Conservation (phyloP, 805 yeast species). For the Schwanniomyces pseudopolymorphus region DNA sequence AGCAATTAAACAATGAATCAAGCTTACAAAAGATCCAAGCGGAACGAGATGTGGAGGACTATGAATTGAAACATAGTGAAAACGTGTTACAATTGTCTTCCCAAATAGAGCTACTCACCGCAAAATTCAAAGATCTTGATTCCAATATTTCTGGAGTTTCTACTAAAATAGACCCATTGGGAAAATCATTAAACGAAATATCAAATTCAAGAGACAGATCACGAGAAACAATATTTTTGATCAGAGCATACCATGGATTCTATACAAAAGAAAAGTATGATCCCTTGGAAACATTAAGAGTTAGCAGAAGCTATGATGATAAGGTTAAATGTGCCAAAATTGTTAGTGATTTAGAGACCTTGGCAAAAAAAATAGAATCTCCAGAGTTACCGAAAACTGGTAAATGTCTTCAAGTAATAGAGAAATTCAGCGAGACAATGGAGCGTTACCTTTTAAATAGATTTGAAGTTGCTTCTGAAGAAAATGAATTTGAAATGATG, state of each 20-base stretch:
- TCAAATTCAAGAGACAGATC: constrained; percentile 76
- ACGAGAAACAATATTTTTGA: constrained; percentile 65
- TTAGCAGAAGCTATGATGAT: constrained; percentile 47
- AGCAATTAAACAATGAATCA: constrained; percentile 59
- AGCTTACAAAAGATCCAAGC: constrained; percentile 47
- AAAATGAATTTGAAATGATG: constrained; percentile 68
- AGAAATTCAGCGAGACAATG: constrained; percentile 72
- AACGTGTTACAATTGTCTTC: constrained; percentile 58
- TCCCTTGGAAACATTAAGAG: constrained; percentile 59
- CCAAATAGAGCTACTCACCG: constrained; percentile 45
- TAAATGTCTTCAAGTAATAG: constrained; percentile 46
- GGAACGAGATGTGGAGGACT: constrained; percentile 55
- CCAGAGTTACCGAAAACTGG: constrained; percentile 48
- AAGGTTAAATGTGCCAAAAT: constrained; percentile 66
- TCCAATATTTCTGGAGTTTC: constrained; percentile 55
- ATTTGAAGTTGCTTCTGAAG: constrained; percentile 73
- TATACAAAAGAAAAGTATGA: constrained; percentile 53
- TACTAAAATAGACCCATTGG: constrained; percentile 63
- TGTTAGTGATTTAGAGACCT: constrained; percentile 60
- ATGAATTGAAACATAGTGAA: constrained; percentile 65
- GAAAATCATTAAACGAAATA: constrained; percentile 63
- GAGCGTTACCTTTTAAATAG: constrained; percentile 68
- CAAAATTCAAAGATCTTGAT: constrained; percentile 52
- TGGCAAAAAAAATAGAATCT: constrained; percentile 64
- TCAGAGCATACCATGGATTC: constrained; percentile 76